phyloP scores from a whole-genome alignment of 352 stramenopile genomes.

The Phytophthora podocarpi region DNA sequence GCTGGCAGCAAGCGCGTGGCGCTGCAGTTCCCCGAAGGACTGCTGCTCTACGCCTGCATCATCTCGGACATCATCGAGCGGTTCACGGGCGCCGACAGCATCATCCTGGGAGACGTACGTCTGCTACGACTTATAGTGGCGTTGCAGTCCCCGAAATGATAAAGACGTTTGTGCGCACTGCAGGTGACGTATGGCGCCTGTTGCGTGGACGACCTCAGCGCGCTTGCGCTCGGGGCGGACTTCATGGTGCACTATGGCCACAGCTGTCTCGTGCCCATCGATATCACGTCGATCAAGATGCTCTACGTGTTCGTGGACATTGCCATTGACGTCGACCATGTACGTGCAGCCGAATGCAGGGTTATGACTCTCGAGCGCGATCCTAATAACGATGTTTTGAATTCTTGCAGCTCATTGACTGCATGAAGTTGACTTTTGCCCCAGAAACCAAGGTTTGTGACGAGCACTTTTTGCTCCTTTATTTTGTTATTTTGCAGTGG shows the following conservation, averaged over 20 bases:
- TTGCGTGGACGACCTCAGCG: conserved; percentile 98
- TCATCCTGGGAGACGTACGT: conserved; percentile 97
- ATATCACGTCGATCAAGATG: conserved; percentile 95
- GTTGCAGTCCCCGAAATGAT: neutral
- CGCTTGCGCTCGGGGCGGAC: conserved; percentile 94
- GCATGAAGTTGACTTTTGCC: conserved; percentile 92
- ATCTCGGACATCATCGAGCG: conserved; percentile 98
- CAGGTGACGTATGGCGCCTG: conserved; percentile 99
- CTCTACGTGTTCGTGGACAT: conserved; percentile 99
- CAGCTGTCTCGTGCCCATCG: conserved; percentile 98
- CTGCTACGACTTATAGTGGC: neutral
- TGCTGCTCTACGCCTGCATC: conserved; percentile 97
- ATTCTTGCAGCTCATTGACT: conserved; percentile 89
- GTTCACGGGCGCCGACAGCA: conserved; percentile 90
- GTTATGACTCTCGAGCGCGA: neutral
- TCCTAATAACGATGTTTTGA: conserved; percentile 3
- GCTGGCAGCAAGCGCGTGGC: conserved; percentile 91
- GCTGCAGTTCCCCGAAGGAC: conserved; percentile 98
- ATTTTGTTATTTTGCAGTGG: neutral
- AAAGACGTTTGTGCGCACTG: neutral
- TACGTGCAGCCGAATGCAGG: conserved; percentile 25
- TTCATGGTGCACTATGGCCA: conserved; percentile 99
- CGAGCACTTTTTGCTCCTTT: neutral
- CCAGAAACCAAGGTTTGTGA: conserved; percentile 67
- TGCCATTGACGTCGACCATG: conserved; percentile 96